Evolutionary conservation across 257 asterid species (phyloP).

Genomic region (Solanum rostratum): DNA sequence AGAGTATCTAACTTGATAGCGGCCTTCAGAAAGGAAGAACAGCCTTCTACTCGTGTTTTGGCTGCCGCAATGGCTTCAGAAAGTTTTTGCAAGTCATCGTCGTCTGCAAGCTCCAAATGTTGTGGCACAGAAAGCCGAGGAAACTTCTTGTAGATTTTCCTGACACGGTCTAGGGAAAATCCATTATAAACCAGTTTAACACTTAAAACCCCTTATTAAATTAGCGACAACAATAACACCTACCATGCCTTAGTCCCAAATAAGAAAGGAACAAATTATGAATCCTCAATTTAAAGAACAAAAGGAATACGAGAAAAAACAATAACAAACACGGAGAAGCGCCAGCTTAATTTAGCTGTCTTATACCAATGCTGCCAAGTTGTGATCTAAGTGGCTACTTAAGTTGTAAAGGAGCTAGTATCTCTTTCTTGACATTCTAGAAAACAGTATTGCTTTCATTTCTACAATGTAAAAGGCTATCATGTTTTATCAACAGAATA

Average conservation of each 20-base stretch:
- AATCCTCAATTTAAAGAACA: not conserved
- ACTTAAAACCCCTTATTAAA: not conserved
- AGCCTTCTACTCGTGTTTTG: constrained; percentile 78
- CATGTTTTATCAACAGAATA: not conserved
- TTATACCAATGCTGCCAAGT: not conserved
- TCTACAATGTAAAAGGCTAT: not conserved
- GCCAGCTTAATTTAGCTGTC: not conserved
- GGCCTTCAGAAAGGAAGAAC: constrained; percentile 77
- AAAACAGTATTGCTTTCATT: not conserved
- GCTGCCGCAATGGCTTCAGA: constrained; percentile 93
- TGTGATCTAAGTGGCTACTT: not conserved
- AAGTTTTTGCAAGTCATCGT: constrained; percentile 75
- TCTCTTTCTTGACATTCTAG: not conserved
- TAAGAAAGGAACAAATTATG: not conserved
- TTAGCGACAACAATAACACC: not conserved
- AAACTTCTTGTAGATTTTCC: constrained; percentile 63
- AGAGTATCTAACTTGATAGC: constrained; percentile 56
- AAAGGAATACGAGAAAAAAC: not conserved
- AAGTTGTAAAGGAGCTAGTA: not conserved
- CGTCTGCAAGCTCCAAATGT: constrained; percentile 69
- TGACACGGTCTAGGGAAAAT: constrained; percentile 52
- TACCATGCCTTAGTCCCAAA: not conserved
- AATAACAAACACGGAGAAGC: not conserved
- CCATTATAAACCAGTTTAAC: constrained; percentile 10
- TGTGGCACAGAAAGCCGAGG: constrained; percentile 84